Conservation (phyloP, 208 protist genomes). For the Acanthamoeba healyi region DNA sequence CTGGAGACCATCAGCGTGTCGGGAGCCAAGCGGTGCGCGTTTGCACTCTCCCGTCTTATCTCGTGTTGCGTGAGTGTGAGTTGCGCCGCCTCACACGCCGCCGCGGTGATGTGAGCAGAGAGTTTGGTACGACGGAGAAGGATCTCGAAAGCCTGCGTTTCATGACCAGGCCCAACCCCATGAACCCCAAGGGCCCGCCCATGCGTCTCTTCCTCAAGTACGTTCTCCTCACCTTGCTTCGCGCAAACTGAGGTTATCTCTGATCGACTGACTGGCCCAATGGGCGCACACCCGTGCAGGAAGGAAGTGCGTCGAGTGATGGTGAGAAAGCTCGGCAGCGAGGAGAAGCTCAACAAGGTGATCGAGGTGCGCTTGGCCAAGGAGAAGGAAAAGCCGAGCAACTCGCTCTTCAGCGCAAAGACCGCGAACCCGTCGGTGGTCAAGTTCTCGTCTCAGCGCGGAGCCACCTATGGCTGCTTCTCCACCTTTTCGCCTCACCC, state of each 20-base stretch:
- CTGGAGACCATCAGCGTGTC: constrained; percentile 19
- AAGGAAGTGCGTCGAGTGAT: constrained; percentile 33
- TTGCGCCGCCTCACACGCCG: background rate
- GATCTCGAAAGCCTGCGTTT: constrained; percentile 28
- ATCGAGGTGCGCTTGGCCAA: background rate
- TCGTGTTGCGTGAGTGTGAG: too few species aligned
- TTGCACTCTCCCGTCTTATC: background rate
- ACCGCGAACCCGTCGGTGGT: background rate
- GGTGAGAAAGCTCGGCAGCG: constrained; percentile 38
- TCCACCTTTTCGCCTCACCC: constrained; percentile 49
- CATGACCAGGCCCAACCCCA: constrained; percentile 50
- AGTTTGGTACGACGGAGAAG: constrained; percentile 57
- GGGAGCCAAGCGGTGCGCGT: constrained; percentile 3
- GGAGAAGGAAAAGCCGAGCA: constrained; percentile 38
- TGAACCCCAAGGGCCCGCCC: constrained; percentile 66
- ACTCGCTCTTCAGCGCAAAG: background rate
- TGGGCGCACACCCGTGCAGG: background rate
- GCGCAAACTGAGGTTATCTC: too few species aligned
- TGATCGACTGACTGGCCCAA: too few species aligned
- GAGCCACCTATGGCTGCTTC: constrained; percentile 59
- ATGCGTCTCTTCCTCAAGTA: constrained; percentile 61
- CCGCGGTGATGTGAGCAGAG: too few species aligned
- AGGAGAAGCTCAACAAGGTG: constrained; percentile 35
- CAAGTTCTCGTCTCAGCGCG: constrained; percentile 55
- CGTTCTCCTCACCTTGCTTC: background rate